Evolutionary conservation across 768 basidiomycete species (phyloP).

Genomic region (Coprinellus aureogranulatus): DNA sequence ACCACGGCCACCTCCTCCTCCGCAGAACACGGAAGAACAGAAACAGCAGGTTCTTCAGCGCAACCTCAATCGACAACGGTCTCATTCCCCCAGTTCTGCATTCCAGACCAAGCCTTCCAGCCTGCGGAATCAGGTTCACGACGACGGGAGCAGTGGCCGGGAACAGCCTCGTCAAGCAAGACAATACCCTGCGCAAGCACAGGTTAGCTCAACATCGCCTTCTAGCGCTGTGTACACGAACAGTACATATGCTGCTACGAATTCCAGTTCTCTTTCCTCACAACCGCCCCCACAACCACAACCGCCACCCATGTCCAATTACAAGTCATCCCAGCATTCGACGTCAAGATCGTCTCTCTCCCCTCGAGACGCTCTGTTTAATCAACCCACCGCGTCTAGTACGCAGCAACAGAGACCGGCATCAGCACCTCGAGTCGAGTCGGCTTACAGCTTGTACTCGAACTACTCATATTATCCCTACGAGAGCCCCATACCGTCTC

Average conservation of each 20-base stretch:
- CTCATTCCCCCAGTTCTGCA: not conserved
- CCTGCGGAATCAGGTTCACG: slow-evolving; percentile 1
- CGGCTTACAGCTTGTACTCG: slow-evolving; percentile 44
- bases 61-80: slow-evolving; percentile 37
- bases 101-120: no score
- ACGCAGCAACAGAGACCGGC: no score
- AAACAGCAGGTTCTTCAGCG: slow-evolving; percentile 57
- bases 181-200: not conserved
- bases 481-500: slow-evolving; percentile 45
- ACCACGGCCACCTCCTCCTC: slow-evolving; percentile 20
- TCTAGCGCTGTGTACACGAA: not conserved
- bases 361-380: not conserved
- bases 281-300: not conserved
- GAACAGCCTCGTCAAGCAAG: not conserved
- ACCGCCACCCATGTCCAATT: not conserved
- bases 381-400: no score
- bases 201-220: not conserved
- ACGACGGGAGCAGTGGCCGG: no score
- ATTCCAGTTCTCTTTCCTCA: no score
- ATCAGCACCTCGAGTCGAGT: not conserved
- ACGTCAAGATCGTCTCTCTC: not conserved
- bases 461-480: slow-evolving; percentile 66
- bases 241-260: not conserved
- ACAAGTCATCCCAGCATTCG: not conserved
- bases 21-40: slow-evolving; percentile 38